phyloP scores from a whole-genome alignment of 805 yeast species.

The Brettanomyces sp. region DNA sequence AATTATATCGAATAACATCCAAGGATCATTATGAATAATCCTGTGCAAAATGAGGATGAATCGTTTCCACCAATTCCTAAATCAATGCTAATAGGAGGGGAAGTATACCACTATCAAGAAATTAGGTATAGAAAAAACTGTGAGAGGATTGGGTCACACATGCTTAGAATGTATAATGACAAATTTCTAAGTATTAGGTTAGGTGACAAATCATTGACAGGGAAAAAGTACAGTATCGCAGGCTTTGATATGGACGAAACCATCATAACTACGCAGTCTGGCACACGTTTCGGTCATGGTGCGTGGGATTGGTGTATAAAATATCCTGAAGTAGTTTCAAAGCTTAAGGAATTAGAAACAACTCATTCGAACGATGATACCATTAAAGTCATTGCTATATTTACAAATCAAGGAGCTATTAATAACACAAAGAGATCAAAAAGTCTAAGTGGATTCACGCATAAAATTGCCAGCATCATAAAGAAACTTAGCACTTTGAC shows the following conservation, averaged over 20 bases:
- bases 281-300: conserved; percentile 44
- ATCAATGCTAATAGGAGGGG: too few relatives aligned
- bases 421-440: conserved; percentile 29
- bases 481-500: conserved; percentile 14
- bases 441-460: conserved; percentile 30
- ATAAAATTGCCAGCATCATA: conserved; percentile 32
- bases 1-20: too few relatives aligned
- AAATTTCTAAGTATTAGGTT: neutral
- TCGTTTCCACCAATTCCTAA: too few relatives aligned
- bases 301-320: conserved; percentile 71
- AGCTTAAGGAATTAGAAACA: conserved; percentile 15
- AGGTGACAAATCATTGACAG: neutral
- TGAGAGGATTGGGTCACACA: conserved; percentile 10
- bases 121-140: neutral
- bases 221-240: conserved; percentile 24
- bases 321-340: conserved; percentile 17
- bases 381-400: conserved; percentile 43
- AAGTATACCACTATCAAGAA: neutral
- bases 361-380: conserved; percentile 6
- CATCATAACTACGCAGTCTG: conserved; percentile 55
- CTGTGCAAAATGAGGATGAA: too few relatives aligned
- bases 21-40: too few relatives aligned
- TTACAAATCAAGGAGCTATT: conserved; percentile 80
- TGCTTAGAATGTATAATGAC: neutral
- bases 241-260: conserved; percentile 88